Conservation (phyloP, 176 grass and related monocot genomes). For the Raddia distichophylla region DNA sequence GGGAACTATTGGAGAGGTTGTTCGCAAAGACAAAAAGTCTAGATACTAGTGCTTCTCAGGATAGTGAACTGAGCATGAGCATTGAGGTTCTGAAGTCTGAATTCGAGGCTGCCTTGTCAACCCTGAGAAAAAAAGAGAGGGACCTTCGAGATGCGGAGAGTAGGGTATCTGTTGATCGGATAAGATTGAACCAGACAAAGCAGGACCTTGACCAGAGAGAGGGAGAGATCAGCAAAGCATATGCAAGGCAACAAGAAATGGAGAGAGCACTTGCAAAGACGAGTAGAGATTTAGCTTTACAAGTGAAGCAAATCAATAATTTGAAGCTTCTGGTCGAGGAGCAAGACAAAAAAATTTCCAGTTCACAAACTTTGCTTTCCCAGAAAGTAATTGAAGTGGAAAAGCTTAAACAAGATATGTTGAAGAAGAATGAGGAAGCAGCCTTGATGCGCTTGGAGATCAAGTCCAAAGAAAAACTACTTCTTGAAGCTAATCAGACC, state of each 20-base stretch:
- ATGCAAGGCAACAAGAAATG: slow-evolving; percentile 67
- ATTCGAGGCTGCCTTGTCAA: slow-evolving; percentile 64
- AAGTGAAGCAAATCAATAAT: slow-evolving; percentile 70
- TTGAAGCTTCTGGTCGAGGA: slow-evolving; percentile 59
- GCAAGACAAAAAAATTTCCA: slow-evolving; percentile 59
- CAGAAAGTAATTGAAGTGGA: slow-evolving; percentile 70
- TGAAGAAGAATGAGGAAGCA: slow-evolving; percentile 70
- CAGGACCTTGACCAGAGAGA: slow-evolving; percentile 70
- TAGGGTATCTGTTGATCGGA: slow-evolving; percentile 58
- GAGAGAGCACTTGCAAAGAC: slow-evolving; percentile 67
- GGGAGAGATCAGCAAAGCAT: slow-evolving; percentile 58
- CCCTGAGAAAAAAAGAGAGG: slow-evolving; percentile 61
- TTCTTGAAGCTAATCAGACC: slow-evolving; percentile 53
- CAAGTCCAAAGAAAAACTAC: slow-evolving; percentile 55
- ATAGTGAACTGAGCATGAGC: slow-evolving; percentile 56
- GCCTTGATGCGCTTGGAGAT: slow-evolving; percentile 55
- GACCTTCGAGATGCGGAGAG: slow-evolving; percentile 64
- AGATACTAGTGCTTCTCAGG: slow-evolving; percentile 46
- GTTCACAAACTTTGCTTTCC: slow-evolving; percentile 55
- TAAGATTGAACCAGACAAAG: slow-evolving; percentile 60
- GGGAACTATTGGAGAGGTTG: slow-evolving; percentile 70
- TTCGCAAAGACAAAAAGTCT: slow-evolving; percentile 63
- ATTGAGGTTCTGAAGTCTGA: slow-evolving; percentile 71
- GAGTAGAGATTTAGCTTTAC: slow-evolving; percentile 57
- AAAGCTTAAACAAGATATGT: slow-evolving; percentile 59